Conservation (phyloP, 257 asterid species). For the Ligustrum vulgare region DNA sequence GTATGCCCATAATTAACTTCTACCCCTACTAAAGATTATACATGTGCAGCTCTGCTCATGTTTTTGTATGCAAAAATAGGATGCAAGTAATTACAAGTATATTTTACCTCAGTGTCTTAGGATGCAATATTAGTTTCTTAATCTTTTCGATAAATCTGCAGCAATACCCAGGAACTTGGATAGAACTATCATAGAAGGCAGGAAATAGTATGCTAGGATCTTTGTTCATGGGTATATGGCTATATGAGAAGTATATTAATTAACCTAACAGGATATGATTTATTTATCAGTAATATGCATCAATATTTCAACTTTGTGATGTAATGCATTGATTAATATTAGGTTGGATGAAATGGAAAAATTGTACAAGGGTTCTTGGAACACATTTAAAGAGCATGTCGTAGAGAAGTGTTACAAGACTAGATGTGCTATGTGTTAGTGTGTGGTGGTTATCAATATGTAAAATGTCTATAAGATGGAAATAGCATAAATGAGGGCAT, state of each 20-base stretch:
- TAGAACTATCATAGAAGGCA: not conserved
- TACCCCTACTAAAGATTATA: not conserved
- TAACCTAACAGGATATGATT: not conserved
- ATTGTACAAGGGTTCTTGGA: not conserved
- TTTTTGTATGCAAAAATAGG: not conserved
- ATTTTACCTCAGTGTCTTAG: not conserved
- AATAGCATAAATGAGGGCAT: not conserved
- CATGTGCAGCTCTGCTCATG: not conserved
- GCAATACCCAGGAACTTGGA: not conserved
- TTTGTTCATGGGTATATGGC: not conserved
- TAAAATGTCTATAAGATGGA: not conserved
- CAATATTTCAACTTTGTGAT: not conserved
- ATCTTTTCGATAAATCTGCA: not conserved
- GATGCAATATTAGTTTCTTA: not conserved
- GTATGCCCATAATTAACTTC: slow-evolving; percentile 30
- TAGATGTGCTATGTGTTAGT: not conserved
- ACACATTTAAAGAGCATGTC: not conserved
- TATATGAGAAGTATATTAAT: no score
- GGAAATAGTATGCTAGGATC: not conserved
- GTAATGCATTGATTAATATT: not conserved
- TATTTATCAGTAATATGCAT: not conserved
- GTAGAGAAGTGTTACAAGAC: not conserved
- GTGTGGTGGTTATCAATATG: not conserved
- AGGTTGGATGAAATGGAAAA: not conserved
- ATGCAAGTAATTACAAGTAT: not conserved